Evolutionary conservation across 805 yeast genomes (phyloP).

Genomic region (Blastobotrys terrestris): DNA sequence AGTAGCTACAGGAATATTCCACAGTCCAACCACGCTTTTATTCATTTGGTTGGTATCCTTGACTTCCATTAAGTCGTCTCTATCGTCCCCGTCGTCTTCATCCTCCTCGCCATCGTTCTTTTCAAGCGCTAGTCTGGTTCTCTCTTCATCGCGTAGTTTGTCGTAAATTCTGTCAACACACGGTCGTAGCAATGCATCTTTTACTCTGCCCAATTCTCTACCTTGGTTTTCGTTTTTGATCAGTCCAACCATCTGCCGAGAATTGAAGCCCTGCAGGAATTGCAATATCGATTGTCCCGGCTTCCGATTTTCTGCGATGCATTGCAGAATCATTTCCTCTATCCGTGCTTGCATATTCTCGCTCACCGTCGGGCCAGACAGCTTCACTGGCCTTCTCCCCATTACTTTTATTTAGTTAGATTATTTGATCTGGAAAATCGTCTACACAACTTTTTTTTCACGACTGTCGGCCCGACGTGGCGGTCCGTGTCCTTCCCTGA

Average conservation of each 20-base stretch:
- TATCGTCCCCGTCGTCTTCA: conserved; percentile 37
- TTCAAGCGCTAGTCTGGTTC: conserved; percentile 34
- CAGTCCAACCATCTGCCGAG: background rate
- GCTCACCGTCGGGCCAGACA: background rate
- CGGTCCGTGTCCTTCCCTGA: background rate
- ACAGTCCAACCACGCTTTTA: conserved; percentile 64
- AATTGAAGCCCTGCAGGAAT: background rate
- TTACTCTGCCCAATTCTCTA: background rate
- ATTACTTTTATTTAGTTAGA: background rate
- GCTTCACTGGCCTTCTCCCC: background rate
- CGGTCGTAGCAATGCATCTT: conserved; percentile 25
- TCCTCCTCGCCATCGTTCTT: conserved; percentile 27
- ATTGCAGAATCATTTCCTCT: background rate
- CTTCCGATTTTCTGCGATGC: background rate
- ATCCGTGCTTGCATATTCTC: background rate
- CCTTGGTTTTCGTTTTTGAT: background rate
- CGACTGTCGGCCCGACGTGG: background rate
- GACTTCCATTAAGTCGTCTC: conserved; percentile 55
- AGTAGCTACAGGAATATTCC: conserved; percentile 39
- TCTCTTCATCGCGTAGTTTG: conserved; percentile 57
- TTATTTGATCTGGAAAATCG: background rate
- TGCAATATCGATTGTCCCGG: background rate
- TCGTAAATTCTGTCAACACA: conserved; percentile 56
- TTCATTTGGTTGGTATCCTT: conserved; percentile 59
- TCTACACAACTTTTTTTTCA: background rate